Evolutionary conservation across 257 asterid species (phyloP).

Genomic region (Plantago elongata): DNA sequence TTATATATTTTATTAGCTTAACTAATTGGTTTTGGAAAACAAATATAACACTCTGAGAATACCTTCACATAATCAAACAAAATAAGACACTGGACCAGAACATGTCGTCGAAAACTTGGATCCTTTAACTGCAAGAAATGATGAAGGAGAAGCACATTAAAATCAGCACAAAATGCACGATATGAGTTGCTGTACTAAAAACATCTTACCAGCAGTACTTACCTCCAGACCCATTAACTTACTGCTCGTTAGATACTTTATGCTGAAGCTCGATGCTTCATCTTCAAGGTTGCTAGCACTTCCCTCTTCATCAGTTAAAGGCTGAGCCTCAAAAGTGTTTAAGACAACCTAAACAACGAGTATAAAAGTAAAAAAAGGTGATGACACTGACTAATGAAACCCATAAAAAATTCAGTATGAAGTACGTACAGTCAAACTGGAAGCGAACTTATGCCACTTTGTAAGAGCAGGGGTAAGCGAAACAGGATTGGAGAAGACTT

Average conservation of each 20-base stretch:
- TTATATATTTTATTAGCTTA: no score
- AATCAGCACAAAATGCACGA: slow-evolving; percentile 19
- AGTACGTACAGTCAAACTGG: slow-evolving; percentile 62
- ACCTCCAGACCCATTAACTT: slow-evolving; percentile 98
- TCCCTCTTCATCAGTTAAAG: slow-evolving; percentile 91
- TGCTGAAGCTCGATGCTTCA: slow-evolving; percentile 85
- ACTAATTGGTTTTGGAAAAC: neutral
- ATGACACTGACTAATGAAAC: slow-evolving; percentile 4
- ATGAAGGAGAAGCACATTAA: slow-evolving; percentile 16
- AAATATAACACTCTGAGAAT: slow-evolving; percentile 22
- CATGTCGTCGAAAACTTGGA: slow-evolving; percentile 95
- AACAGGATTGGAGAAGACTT: slow-evolving; percentile 80
- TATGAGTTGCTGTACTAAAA: slow-evolving; percentile 15
- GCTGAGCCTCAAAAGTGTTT: slow-evolving; percentile 91
- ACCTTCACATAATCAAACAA: slow-evolving; percentile 95
- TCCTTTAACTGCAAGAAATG: slow-evolving; percentile 68
- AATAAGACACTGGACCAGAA: slow-evolving; percentile 93
- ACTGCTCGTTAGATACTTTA: slow-evolving; percentile 94
- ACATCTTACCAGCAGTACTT: slow-evolving; percentile 18
- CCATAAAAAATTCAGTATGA: slow-evolving; percentile 4
- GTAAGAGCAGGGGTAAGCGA: slow-evolving; percentile 60
- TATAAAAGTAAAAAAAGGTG: slow-evolving; percentile 14
- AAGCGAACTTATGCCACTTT: slow-evolving; percentile 86
- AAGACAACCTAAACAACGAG: slow-evolving; percentile 59
- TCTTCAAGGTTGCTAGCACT: slow-evolving; percentile 76